These are phyloP conservation scores for Chlorella sp. DNA, from an alignment of 139 green algal species.

Conservation along the genomic window DNA sequence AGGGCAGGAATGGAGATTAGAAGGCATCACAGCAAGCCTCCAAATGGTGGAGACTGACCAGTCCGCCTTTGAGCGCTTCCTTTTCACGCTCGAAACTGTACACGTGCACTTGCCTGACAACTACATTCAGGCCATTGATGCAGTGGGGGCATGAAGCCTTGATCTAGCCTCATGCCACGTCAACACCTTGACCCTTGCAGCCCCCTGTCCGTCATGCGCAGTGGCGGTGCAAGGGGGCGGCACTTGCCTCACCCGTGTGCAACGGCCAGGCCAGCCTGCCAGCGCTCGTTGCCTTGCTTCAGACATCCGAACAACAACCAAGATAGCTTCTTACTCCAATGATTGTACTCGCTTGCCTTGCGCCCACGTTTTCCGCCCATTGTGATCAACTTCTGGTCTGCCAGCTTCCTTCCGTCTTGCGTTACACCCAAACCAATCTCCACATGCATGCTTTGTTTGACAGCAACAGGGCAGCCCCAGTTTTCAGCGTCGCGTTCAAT, in stretches of 20 bases:
- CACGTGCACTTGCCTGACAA: constrained; percentile 3
- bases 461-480: too few species aligned
- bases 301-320: background rate
- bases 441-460: too few species aligned
- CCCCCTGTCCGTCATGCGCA: background rate
- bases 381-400: background rate
- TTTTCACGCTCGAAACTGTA: constrained; percentile 3
- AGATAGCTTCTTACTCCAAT: background rate
- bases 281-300: background rate
- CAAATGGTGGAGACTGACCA: background rate
- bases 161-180: background rate
- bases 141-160: background rate
- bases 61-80: constrained; percentile 24
- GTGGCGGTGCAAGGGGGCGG: background rate
- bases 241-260: background rate
- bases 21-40: background rate
- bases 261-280: background rate
- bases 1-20: background rate
- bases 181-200: background rate
- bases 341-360: background rate
- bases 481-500: too few species aligned
- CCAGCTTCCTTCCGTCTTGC: too few species aligned
- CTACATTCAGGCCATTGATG: background rate
- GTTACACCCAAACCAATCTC: too few species aligned
- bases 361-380: background rate